phyloP scores from a whole-genome alignment of 352 stramenopile genomes.

The Phytophthora capsici region DNA sequence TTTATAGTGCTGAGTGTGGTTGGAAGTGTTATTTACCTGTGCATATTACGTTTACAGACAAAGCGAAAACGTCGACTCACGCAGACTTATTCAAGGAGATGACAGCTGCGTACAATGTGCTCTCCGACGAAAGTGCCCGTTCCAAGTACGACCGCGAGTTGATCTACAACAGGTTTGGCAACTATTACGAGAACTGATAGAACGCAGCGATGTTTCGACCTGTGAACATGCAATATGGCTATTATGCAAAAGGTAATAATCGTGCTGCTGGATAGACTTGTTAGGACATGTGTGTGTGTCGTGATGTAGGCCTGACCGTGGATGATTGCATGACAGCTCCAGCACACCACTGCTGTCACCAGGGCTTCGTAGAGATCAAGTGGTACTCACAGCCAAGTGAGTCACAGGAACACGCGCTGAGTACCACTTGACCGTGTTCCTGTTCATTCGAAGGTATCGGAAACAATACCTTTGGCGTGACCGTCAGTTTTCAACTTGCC shows the following conservation, averaged over 20 bases:
- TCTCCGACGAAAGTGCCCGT: slow-evolving; percentile 65
- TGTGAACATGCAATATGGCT: slow-evolving; percentile 11
- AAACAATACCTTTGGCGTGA: too few relatives aligned
- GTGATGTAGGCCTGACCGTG: background rate
- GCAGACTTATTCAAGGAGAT: slow-evolving; percentile 88
- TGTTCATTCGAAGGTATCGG: background rate
- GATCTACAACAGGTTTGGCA: slow-evolving; percentile 63
- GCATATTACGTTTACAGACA: slow-evolving; percentile 49
- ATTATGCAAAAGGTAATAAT: slow-evolving; percentile 10
- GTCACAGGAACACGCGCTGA: too few relatives aligned
- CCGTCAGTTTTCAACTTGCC: slow-evolving; percentile 8
- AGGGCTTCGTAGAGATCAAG: slow-evolving; percentile 2
- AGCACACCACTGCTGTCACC: slow-evolving; percentile 7
- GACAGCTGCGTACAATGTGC: slow-evolving; percentile 84
- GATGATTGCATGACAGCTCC: background rate
- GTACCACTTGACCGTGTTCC: slow-evolving; percentile 1
- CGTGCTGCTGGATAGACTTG: background rate
- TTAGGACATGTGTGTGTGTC: background rate
- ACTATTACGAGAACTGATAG: slow-evolving; percentile 49
- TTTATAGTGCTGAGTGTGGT: background rate
- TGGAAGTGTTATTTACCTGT: background rate
- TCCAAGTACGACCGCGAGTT: slow-evolving; percentile 81
- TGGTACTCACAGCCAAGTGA: too few relatives aligned
- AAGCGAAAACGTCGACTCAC: slow-evolving; percentile 67
- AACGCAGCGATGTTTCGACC: background rate